Evolutionary conservation across 192 early-diverging fungal species (phyloP).

Genomic region (Linnemannia exigua): DNA sequence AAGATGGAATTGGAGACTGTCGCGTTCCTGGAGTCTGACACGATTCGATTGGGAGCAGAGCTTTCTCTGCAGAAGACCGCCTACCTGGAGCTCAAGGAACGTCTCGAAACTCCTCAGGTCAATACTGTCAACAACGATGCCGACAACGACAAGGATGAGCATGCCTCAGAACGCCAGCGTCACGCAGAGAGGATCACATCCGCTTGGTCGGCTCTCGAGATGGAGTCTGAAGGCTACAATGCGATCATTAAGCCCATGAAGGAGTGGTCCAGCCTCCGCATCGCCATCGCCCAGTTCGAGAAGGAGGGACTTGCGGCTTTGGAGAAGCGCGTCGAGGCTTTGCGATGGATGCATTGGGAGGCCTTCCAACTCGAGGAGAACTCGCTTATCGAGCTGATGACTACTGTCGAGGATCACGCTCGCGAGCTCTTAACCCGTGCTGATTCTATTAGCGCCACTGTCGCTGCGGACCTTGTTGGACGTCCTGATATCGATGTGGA

Average conservation of each 20-base stretch:
- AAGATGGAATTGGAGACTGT: not conserved
- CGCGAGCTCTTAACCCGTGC: slow-evolving; percentile 20
- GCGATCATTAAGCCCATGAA: slow-evolving; percentile 44
- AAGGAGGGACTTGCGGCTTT: slow-evolving; percentile 31
- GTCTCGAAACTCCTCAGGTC: not conserved
- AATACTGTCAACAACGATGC: not conserved
- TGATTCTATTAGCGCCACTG: not conserved
- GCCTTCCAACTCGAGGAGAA: slow-evolving; percentile 47
- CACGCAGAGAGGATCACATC: slow-evolving; percentile 24
- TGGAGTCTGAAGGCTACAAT: slow-evolving; percentile 21
- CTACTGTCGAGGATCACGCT: slow-evolving; percentile 22
- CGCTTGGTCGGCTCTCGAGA: slow-evolving; percentile 29
- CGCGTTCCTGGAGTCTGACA: slow-evolving; percentile 11
- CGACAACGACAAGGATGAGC: slow-evolving; percentile 8
- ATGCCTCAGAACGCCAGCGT: not conserved
- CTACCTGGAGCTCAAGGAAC: slow-evolving; percentile 28
- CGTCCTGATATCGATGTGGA: not conserved
- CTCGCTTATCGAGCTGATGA: slow-evolving; percentile 26
- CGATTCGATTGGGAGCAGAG: slow-evolving; percentile 7
- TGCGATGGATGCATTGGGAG: slow-evolving; percentile 57
- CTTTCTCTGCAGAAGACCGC: slow-evolving; percentile 11
- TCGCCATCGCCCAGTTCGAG: slow-evolving; percentile 26
- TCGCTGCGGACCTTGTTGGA: not conserved
- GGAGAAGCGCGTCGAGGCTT: slow-evolving; percentile 47
- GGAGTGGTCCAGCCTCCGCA: slow-evolving; percentile 30